phyloP scores from a whole-genome alignment of 169 alveolate species.

The Plasmodium gallinaceum region DNA sequence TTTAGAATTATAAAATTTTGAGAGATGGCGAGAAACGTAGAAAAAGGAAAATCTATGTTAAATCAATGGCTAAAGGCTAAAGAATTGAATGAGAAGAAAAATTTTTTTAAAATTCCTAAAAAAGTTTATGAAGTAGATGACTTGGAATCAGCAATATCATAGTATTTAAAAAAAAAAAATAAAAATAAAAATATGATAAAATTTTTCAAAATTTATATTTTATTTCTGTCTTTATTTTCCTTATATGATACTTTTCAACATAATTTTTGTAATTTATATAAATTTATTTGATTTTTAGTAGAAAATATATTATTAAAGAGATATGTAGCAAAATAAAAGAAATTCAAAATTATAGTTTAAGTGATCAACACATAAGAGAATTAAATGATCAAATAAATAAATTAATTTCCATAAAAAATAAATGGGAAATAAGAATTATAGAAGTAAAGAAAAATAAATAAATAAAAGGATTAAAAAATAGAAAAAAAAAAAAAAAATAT shows the following conservation, averaged over 20 bases:
- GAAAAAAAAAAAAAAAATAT: constrained; percentile 65
- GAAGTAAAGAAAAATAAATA: constrained; percentile 94
- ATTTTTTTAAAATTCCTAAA: constrained; percentile 63
- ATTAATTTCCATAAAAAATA: constrained; percentile 90
- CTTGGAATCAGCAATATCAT: constrained; percentile 58
- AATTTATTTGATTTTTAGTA: constrained; percentile 26
- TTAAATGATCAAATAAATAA: constrained; percentile 95
- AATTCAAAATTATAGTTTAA: constrained; percentile 94
- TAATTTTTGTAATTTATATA: background rate
- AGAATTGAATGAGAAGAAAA: constrained; percentile 26
- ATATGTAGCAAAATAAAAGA: constrained; percentile 90
- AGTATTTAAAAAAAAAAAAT: constrained; percentile 28
- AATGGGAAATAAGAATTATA: constrained; percentile 94
- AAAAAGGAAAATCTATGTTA: constrained; percentile 70
- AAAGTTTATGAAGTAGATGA: constrained; percentile 59
- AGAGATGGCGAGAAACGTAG: constrained; percentile 61
- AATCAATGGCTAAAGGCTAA: constrained; percentile 73
- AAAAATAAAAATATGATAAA: background rate
- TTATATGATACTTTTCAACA: background rate
- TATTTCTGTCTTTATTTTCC: background rate
- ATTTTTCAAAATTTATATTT: background rate
- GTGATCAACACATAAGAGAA: constrained; percentile 94
- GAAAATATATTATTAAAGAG: constrained; percentile 84
- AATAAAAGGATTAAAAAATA: constrained; percentile 93
- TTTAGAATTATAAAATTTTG: background rate